These are phyloP conservation scores for Diaporthe longicolla DNA, from an alignment of 2,329 filamentous ascomycete genomes.

Conservation along the genomic window DNA sequence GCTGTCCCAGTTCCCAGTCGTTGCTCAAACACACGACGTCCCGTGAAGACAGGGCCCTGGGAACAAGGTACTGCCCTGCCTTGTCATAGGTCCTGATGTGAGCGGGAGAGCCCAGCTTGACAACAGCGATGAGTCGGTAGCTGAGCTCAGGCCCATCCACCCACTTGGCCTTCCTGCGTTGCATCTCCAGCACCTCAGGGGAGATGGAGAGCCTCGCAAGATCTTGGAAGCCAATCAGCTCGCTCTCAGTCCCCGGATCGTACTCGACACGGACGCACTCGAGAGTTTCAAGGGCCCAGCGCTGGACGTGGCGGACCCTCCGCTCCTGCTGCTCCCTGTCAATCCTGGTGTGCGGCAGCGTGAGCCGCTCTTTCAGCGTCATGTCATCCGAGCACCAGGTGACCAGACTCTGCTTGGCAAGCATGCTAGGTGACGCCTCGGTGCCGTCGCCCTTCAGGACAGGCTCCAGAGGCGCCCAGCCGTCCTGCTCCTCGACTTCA, in stretches of 20 bases:
- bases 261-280: background rate
- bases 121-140: background rate
- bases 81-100: background rate
- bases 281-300: background rate
- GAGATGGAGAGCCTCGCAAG: background rate
- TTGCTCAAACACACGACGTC: background rate
- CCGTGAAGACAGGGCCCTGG: background rate
- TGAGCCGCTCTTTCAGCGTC: background rate
- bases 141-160: background rate
- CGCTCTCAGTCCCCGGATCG: background rate
- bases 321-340: background rate
- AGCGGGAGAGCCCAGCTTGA: background rate
- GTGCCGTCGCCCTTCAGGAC: background rate
- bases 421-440: background rate
- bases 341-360: background rate
- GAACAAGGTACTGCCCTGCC: background rate
- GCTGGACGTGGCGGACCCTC: background rate
- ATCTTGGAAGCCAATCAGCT: background rate
- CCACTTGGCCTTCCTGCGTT: background rate
- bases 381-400: background rate
- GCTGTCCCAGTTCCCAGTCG: background rate
- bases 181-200: background rate
- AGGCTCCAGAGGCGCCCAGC: background rate
- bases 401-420: background rate
- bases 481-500: background rate